Conservation (phyloP, 2,329 filamentous ascomycete genomes). For the Apiospora marii region DNA sequence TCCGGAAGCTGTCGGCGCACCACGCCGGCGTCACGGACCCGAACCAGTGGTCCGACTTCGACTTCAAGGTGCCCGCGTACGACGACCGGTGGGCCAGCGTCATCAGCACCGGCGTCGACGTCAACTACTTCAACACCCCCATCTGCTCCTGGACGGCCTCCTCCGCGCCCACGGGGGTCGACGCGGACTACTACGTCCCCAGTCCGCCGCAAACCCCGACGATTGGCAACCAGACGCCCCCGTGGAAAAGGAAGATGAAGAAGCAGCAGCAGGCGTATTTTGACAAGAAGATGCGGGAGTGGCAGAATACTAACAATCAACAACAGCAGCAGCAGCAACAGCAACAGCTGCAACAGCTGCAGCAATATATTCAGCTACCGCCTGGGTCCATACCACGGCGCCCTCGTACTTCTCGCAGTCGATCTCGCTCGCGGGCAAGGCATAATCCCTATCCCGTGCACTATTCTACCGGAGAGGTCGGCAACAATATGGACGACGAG, state of each 20-base stretch:
- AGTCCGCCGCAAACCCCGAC: background rate
- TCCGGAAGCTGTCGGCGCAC: conserved; percentile 9
- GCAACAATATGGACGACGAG: conserved; percentile 29
- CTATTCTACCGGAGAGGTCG: conserved; percentile 29
- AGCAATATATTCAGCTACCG: too few species aligned
- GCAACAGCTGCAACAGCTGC: too few species aligned
- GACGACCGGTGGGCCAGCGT: background rate
- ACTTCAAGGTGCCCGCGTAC: conserved; percentile 23
- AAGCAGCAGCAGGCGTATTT: background rate
- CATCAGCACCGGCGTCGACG: too few species aligned
- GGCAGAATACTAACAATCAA: too few species aligned
- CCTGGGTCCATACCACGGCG: background rate
- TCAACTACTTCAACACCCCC: background rate
- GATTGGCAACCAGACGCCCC: background rate
- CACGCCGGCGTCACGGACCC: background rate
- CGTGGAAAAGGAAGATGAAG: background rate
- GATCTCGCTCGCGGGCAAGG: conserved; percentile 3
- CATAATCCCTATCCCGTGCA: conserved; percentile 13
- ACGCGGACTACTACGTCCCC: background rate
- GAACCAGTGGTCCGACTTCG: conserved; percentile 11
- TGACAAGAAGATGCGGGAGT: too few species aligned
- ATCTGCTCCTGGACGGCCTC: background rate
- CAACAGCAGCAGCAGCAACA: too few species aligned
- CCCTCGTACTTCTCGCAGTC: background rate
- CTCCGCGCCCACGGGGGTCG: background rate